These are phyloP conservation scores for Nemania sp. DNA, from an alignment of 2,329 filamentous ascomycete species.

Conservation along the genomic window DNA sequence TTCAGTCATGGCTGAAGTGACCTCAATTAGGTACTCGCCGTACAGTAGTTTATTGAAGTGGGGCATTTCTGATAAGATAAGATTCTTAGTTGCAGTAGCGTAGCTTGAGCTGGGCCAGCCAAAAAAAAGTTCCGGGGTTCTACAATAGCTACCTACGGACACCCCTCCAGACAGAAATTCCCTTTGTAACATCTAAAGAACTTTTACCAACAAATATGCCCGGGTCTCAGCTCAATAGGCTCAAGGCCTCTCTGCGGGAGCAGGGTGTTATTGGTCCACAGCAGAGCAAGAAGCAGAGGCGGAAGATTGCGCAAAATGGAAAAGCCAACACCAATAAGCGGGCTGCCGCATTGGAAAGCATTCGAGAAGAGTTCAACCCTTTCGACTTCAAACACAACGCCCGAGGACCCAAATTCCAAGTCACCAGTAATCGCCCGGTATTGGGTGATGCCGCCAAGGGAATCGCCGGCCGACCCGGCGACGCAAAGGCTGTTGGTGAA, in stretches of 20 bases:
- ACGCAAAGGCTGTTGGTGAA: slow-evolving; percentile 84
- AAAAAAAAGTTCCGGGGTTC: slow-evolving; percentile 22
- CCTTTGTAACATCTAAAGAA: no score
- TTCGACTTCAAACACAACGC: slow-evolving; percentile 88
- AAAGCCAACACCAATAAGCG: slow-evolving; percentile 71
- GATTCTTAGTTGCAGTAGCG: slow-evolving; percentile 12
- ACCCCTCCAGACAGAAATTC: slow-evolving; percentile 20
- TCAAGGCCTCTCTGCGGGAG: slow-evolving; percentile 87
- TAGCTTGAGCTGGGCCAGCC: not conserved
- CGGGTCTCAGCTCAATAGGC: slow-evolving; percentile 92
- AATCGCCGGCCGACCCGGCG: slow-evolving; percentile 74
- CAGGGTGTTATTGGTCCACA: slow-evolving; percentile 89
- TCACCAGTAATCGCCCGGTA: slow-evolving; percentile 67
- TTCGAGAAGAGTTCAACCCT: slow-evolving; percentile 96
- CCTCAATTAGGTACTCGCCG: not conserved
- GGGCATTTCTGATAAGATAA: not conserved
- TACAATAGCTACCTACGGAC: not conserved
- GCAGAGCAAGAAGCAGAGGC: slow-evolving; percentile 93
- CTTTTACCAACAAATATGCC: slow-evolving; percentile 64
- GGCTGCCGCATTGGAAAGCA: slow-evolving; percentile 76
- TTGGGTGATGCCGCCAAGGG: slow-evolving; percentile 57
- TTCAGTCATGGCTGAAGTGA: no score
- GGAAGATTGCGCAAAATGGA: slow-evolving; percentile 68
- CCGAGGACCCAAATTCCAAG: slow-evolving; percentile 80
- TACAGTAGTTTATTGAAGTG: not conserved